Evolutionary conservation across 73 alveolate genomes (phyloP), one percentile per base, ranked within the genome.

Genomic region (Symbiodinium pilosum): DNA sequence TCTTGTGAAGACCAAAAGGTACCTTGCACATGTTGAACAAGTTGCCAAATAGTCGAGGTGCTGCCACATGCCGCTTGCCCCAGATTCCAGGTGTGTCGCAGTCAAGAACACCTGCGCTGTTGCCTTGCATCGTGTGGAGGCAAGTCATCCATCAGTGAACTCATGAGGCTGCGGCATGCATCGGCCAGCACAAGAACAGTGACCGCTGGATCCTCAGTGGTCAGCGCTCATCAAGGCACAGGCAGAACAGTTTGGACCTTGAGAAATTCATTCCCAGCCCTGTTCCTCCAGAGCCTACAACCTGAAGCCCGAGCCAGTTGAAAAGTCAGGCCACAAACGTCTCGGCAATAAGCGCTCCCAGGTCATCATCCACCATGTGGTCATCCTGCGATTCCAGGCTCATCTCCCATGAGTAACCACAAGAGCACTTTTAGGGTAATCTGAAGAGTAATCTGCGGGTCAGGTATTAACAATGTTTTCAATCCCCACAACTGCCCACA

Each of bases 171-270:
- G 34, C 52, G 18, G 47, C 87, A 77, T 12, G 87, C 87, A 16
- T 77, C 87, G 43, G 47, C 87, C 87, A 77, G 87, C 36, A 77
- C 52, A 34, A 77, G 87, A 32, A 77, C 87, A 21, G 47, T 34
- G 54, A 39, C 47, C 52, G 11, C 51, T 8, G 43, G 87, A n/a
- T 64, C 81, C 81, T 64, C 4, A 28, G 14, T 64, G 81, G 38
- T n/a, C n/a, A n/a, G n/a, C n/a, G n/a, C n/a, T n/a, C n/a, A n/a
- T n/a, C n/a, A n/a, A n/a, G n/a, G n/a, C n/a, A n/a, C n/a, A n/a
- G n/a, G n/a, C n/a, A n/a, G n/a, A n/a, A n/a, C n/a, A n/a, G n/a
- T n/a, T n/a, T n/a, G n/a, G n/a, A n/a, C n/a, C n/a, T n/a, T n/a
- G n/a, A n/a, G n/a, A n/a, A n/a, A n/a, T n/a, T n/a, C n/a, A n/a